Evolutionary conservation across 2,329 filamentous ascomycete species (phyloP).

Genomic region (Microdochium paspali): DNA sequence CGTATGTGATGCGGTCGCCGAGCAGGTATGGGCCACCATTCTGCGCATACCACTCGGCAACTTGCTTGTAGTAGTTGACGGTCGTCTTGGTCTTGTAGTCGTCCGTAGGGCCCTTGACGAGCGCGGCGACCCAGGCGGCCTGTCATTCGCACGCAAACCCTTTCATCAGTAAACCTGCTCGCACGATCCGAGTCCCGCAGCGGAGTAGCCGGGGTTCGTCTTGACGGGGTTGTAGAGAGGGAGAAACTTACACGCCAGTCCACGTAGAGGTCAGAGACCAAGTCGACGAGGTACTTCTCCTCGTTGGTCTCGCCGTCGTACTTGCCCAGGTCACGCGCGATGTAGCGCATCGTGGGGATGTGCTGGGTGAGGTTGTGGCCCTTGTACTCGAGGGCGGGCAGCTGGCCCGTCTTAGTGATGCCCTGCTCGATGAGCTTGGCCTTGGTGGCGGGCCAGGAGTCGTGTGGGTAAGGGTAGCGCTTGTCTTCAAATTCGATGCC

Average conservation of each 20-base stretch:
- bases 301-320: conserved; percentile 25
- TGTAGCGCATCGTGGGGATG: conserved; percentile 23
- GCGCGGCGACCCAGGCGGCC: conserved; percentile 8
- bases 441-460: conserved; percentile 15
- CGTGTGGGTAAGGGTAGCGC: conserved; percentile 15
- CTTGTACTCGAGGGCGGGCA: conserved; percentile 25
- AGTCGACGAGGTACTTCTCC: conserved; percentile 26
- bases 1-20: conserved; percentile 24
- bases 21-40: conserved; percentile 23
- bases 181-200: too few species aligned
- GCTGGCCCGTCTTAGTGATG: conserved; percentile 14
- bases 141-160: too few species aligned
- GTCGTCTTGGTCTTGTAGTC: conserved; percentile 20
- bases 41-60: conserved; percentile 20
- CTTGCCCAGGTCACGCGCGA: conserved; percentile 20
- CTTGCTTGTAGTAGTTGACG: conserved; percentile 18
- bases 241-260: conserved; percentile 25
- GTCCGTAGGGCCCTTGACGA: conserved; percentile 12
- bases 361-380: conserved; percentile 19
- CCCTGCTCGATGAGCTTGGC: conserved; percentile 13
- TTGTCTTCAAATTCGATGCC: conserved; percentile 13
- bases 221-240: background rate
- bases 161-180: too few species aligned
- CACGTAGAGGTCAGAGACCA: conserved; percentile 25
- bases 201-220: too few species aligned